These are phyloP conservation scores for Phialophora expanda DNA, from an alignment of 2,329 filamentous ascomycete genomes.

Conservation along the genomic window DNA sequence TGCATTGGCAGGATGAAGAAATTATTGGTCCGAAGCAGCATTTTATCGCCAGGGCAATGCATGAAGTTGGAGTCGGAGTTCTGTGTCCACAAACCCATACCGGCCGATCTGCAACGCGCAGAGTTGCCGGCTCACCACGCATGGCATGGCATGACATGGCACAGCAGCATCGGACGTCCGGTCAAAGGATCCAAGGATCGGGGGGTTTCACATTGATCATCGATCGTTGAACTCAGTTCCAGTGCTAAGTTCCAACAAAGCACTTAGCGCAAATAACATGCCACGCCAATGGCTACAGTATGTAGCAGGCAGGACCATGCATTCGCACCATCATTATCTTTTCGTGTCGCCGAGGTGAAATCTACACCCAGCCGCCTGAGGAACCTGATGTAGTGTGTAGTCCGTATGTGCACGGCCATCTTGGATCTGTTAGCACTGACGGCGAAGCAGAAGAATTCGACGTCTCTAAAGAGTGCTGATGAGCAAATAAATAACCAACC, in stretches of 20 bases:
- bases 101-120: background rate
- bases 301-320: no score
- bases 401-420: no score
- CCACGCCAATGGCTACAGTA: background rate
- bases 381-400: no score
- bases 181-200: background rate
- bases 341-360: no score
- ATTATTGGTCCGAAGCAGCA: background rate
- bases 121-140: background rate
- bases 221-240: background rate
- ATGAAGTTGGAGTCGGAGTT: background rate
- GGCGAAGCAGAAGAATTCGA: no score
- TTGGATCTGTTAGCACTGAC: no score
- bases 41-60: background rate
- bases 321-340: no score
- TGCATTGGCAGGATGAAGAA: background rate
- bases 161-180: background rate
- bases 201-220: background rate
- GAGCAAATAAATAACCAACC: no score
- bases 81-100: background rate
- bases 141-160: background rate
- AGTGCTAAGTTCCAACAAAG: background rate
- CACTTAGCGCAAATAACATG: background rate
- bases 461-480: no score
- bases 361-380: no score